Evolutionary conservation across 768 basidiomycete species (phyloP).

Genomic region (Serendipita sp.): DNA sequence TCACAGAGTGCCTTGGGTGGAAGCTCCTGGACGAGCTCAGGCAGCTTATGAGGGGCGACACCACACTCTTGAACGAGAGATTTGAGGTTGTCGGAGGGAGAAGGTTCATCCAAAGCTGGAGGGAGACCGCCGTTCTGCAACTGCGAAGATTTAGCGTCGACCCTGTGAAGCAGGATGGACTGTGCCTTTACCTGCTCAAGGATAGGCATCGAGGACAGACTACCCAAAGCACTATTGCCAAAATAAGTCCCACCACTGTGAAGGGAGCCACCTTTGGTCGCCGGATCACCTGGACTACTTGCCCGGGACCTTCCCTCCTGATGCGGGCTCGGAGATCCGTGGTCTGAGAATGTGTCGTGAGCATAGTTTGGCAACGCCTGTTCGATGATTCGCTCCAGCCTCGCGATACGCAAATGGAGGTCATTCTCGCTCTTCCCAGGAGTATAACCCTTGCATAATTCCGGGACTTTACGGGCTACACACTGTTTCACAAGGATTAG

Average conservation of each 20-base stretch:
- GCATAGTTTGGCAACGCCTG: slow-evolving; percentile 40
- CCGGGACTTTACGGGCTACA: slow-evolving; percentile 70
- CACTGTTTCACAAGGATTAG: slow-evolving; percentile 32
- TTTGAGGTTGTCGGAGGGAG: slow-evolving; percentile 59
- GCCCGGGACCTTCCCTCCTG: slow-evolving; percentile 29
- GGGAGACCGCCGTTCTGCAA: not conserved
- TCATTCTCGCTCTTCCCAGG: slow-evolving; percentile 69
- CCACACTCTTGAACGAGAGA: slow-evolving; percentile 84
- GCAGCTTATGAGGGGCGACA: slow-evolving; percentile 77
- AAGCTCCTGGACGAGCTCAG: slow-evolving; percentile 76
- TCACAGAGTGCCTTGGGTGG: slow-evolving; percentile 63
- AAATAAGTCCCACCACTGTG: slow-evolving; percentile 71
- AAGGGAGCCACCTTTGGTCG: slow-evolving; percentile 59
- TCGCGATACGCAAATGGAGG: slow-evolving; percentile 50
- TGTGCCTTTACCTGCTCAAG: slow-evolving; percentile 47
- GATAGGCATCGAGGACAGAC: slow-evolving; percentile 62
- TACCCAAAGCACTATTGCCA: slow-evolving; percentile 69
- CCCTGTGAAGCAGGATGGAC: not conserved
- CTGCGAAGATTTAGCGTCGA: not conserved
- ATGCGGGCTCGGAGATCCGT: slow-evolving; percentile 20
- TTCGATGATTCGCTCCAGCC: slow-evolving; percentile 71
- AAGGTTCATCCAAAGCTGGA: slow-evolving; percentile 13
- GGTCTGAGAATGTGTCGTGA: slow-evolving; percentile 8
- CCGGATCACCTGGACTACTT: slow-evolving; percentile 38
- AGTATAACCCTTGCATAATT: slow-evolving; percentile 76